Conservation (phyloP, 768 basidiomycete genomes). For the Lentinula guzmanii region DNA sequence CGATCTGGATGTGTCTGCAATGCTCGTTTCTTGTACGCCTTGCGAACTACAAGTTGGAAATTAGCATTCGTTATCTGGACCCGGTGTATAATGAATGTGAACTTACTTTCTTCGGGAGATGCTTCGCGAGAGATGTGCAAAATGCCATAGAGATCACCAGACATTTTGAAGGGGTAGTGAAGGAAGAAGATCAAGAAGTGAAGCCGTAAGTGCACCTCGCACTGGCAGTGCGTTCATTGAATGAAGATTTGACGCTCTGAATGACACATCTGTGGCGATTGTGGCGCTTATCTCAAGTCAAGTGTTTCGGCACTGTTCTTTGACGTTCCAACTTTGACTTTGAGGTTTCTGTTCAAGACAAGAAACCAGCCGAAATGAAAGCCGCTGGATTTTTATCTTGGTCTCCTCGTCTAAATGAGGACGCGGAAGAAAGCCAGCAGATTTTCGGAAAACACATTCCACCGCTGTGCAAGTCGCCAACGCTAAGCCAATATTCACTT, state of each 20-base stretch:
- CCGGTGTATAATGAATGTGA: neutral
- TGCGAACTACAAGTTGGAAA: constrained; percentile 45
- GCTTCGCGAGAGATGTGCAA: constrained; percentile 52
- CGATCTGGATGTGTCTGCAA: constrained; percentile 75
- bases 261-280: neutral
- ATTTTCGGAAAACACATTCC: too few species aligned
- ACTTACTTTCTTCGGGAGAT: constrained; percentile 58
- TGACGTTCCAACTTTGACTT: neutral
- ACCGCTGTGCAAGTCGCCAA: too few species aligned
- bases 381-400: too few species aligned
- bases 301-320: neutral
- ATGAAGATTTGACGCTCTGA: neutral
- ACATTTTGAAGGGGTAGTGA: constrained; percentile 28
- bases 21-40: constrained; percentile 71
- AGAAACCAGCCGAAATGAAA: too few species aligned
- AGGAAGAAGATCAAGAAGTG: constrained; percentile 9
- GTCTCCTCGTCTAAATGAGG: too few species aligned
- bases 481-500: too few species aligned
- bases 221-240: neutral
- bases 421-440: too few species aligned
- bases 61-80: neutral
- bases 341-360: too few species aligned
- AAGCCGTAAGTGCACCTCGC: neutral
- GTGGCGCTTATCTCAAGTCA: neutral
- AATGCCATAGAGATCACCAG: constrained; percentile 58